Percentiles rank a stretch among this genome's conserved stretches.
phyloP scores from a whole-genome alignment of 2,329 filamentous ascomycete species.

The Cadophora sp. region DNA sequence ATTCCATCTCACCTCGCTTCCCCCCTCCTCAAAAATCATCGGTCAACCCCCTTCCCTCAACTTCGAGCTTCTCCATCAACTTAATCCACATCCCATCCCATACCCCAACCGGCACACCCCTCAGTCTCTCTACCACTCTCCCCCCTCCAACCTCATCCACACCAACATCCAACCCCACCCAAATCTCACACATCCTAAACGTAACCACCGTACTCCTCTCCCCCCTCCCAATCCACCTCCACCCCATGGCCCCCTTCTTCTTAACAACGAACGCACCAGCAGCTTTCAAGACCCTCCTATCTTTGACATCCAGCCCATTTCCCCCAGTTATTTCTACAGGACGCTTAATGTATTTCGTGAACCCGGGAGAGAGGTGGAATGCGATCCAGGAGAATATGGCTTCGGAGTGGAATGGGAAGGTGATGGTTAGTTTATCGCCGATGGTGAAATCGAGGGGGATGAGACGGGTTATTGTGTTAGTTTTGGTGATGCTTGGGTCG shows the following conservation, averaged over 20 bases:
- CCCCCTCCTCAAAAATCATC: neutral
- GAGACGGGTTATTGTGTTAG: neutral
- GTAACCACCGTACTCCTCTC: neutral
- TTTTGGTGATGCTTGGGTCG: neutral
- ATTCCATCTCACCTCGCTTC: neutral
- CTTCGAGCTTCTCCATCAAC: neutral
- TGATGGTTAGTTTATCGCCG: neutral
- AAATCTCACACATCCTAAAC: neutral
- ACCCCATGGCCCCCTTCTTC: neutral
- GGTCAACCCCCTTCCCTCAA: neutral
- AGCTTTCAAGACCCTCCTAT: neutral
- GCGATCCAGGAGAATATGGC: neutral
- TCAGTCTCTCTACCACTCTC: neutral
- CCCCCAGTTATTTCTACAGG: neutral
- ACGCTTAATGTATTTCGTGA: neutral
- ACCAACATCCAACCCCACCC: neutral
- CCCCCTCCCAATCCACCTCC: neutral
- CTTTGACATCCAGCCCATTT: neutral
- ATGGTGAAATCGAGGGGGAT: neutral
- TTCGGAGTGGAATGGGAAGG: slow-evolving; percentile 3
- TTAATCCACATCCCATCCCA: neutral
- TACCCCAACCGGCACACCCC: neutral
- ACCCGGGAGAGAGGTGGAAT: neutral
- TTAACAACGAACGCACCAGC: neutral
- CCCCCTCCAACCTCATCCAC: neutral